Percentiles rank a stretch among this genome's conserved stretches.
Evolutionary conservation across 352 stramenopile species (phyloP).

Genomic region (Globisporangium orthogonon): DNA sequence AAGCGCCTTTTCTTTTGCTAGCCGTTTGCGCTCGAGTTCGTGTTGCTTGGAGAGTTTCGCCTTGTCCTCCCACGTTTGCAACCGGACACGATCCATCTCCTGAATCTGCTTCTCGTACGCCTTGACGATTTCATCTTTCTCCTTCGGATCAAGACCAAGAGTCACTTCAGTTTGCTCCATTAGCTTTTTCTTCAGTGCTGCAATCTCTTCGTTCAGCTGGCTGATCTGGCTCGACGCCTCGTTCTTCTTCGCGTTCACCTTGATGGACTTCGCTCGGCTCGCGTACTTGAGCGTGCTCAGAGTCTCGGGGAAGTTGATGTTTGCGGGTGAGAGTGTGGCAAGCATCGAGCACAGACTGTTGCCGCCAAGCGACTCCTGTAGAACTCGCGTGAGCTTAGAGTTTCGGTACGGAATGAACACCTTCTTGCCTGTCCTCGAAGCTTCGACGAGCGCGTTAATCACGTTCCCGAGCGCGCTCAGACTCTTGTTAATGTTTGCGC

Average conservation of each 20-base stretch:
- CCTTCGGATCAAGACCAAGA: constrained; percentile 68
- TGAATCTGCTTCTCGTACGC: constrained; percentile 87
- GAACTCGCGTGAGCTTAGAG: constrained; percentile 91
- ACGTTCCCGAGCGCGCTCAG: constrained; percentile 91
- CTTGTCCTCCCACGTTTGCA: constrained; percentile 89
- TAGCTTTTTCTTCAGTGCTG: constrained; percentile 83
- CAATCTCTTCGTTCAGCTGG: constrained; percentile 89
- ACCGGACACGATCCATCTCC: constrained; percentile 79
- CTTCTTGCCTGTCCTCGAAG: constrained; percentile 74
- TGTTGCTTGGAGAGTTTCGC: constrained; percentile 81
- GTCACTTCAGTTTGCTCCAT: constrained; percentile 61
- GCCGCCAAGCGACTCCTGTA: constrained; percentile 90
- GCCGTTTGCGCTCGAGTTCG: constrained; percentile 75
- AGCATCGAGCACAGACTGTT: constrained; percentile 96
- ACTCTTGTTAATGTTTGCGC: constrained; percentile 93
- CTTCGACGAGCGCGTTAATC: constrained; percentile 90
- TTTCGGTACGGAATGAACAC: constrained; percentile 92
- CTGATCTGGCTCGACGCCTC: constrained; percentile 88
- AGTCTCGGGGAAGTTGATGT: constrained; percentile 94
- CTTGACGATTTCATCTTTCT: constrained; percentile 86
- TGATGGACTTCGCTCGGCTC: constrained; percentile 92
- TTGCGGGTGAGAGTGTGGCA: constrained; percentile 90
- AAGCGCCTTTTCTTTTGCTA: constrained; percentile 71
- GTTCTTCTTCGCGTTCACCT: constrained; percentile 92
- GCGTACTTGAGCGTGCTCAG: constrained; percentile 95